phyloP scores from a whole-genome alignment of 2,329 filamentous ascomycete species.

The Beauveria medogensis region DNA sequence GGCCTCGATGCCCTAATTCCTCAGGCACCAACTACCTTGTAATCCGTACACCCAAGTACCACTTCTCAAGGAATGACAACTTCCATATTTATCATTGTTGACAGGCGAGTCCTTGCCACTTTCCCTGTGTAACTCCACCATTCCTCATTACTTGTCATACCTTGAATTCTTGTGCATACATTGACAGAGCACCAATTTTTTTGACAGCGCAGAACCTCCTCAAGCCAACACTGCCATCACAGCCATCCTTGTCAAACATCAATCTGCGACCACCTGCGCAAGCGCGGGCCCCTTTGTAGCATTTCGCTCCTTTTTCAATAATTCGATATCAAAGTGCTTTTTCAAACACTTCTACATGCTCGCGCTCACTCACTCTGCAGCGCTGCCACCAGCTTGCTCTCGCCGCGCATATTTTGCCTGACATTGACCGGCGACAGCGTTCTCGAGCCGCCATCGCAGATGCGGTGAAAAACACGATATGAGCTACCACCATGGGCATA shows the following conservation, averaged over 20 bases:
- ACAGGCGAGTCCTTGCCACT: too few species aligned
- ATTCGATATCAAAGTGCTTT: neutral
- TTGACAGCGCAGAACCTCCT: neutral
- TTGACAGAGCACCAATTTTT: neutral
- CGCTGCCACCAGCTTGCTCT: neutral
- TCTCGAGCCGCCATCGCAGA: neutral
- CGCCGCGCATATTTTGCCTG: neutral
- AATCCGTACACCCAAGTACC: neutral
- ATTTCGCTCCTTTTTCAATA: neutral
- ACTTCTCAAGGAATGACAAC: neutral
- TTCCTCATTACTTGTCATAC: neutral
- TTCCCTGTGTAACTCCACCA: too few species aligned
- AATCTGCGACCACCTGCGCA: neutral
- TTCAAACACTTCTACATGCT: neutral
- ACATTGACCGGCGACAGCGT: neutral
- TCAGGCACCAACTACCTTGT: neutral
- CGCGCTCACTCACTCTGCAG: neutral
- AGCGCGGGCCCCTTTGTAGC: neutral
- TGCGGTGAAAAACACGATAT: neutral
- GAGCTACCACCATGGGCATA: neutral
- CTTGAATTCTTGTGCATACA: too few species aligned
- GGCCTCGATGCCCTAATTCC: neutral
- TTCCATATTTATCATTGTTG: too few species aligned
- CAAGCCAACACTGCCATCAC: neutral
- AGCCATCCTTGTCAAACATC: neutral